Base-by-base conservation (phyloP, 2,329 filamentous ascomycete genomes). In the Thelonectria blattea region DNA sequence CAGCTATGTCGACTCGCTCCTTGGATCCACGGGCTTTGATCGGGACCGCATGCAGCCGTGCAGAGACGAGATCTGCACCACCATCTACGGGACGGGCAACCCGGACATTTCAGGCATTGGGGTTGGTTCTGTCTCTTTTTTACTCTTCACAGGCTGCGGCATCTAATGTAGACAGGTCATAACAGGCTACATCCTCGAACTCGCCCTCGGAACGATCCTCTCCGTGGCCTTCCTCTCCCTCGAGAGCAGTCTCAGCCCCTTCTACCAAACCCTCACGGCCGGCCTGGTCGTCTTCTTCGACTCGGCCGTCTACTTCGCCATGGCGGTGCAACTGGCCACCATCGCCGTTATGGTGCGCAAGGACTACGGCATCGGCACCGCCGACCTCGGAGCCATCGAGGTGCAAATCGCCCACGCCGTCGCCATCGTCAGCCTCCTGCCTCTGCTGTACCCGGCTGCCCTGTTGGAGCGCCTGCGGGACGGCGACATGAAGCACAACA, bases 91-190 rank as follows among this genome's bases (percentile, higher is more conserved):
- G 4, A 58, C 43, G 3, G 61, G 61, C 1, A 70, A 68, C 17
- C 63, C 66, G 15, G 66, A 68, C 17, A 70, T 70, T 37, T 68
- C 66, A 3, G 66, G 65, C 9, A 68, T 70, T 46, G 68, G 61
- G 8, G 68, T 69, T 17, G 3, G 59, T 56, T n/a, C 27, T 10
- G 27, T n/a, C 32, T 24, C 43, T n/a, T 14, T 7, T 8, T 6
- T 15, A 12, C 12, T 5, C 4, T 14, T 39, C 12, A 18, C 18
- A 5, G 32, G 32, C 2, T 15, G 3, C 7, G 12, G 14, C 12
- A 18, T 60, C 65, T 8, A 67, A 50, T 15, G 17, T 15, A 3
- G 34, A 17, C 9, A 67, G 64, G 62, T 65, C 43, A 32, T 52
- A 2, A 48, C 53, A 7, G 62, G 56, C 8, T 68, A 68, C 42